Base-by-base conservation (phyloP, 2,329 filamentous ascomycete species). In the Pezicula radicicola region DNA sequence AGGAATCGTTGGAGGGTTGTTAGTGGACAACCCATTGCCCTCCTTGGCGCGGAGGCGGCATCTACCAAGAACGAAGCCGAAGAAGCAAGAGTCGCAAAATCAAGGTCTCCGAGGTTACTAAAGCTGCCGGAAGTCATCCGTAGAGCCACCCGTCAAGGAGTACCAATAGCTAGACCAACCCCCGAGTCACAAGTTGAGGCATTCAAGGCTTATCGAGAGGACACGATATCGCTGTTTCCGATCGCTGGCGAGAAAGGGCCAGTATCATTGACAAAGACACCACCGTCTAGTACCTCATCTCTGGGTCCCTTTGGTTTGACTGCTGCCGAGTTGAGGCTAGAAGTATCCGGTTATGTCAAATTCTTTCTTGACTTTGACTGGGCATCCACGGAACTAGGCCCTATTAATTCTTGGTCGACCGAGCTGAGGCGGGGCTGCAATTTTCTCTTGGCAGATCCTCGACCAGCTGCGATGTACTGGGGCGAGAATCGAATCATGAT, bases 351-450 rank as follows among this genome's bases (percentile, higher is more conserved):
- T 6, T 61, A 63, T 46, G 48, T 62, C 21, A 12, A 55, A 9
- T 63, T 61, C 40, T 51, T 71, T 30, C 62, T 70, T 12, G 60
- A 59, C 12, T 63, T 74, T 6, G 68, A 76, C 53, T 78, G 75
- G 75, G 61, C 56, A 7, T 59, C 61, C 6, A 75, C 74, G 0
- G 64, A 67, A 4, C 56, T 77, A 2, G 75, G 75, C 1, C 66
- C 69, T 2, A 69, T 73, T 53, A 52, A 57, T 4, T 59, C 49
- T 28, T 78, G 75, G 75, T 59, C 68, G 1, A 39, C 62, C 0
- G 66, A 71, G 19, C 70, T 77, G 8, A 68, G 72, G 21, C 68
- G 72, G 8, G 59, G 64, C 37, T 63, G 66, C 8, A 66, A 66
- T 48, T 59, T 72, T 21, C 53, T 70, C 7, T 61, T 72, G 56